Evolutionary conservation across 495 filamentous ascomycete species (phyloP).

Genomic region (Daldinia vernicosa): DNA sequence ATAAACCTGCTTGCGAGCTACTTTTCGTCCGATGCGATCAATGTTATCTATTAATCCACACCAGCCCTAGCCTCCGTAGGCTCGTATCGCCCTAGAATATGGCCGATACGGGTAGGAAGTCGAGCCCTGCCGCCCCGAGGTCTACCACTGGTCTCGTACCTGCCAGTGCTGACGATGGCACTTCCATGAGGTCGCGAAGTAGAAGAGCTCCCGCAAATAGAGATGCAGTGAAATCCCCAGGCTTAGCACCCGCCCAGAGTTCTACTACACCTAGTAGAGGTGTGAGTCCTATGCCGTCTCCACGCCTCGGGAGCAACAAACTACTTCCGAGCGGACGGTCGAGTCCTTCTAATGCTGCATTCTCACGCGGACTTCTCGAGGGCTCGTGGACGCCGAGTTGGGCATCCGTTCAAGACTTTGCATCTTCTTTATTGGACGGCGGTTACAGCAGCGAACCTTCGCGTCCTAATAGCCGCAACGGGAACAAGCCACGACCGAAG

Average conservation of each 20-base stretch:
- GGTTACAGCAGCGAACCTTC: slow-evolving; percentile 47
- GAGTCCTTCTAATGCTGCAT: slow-evolving; percentile 48
- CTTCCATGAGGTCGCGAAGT: slow-evolving; percentile 42
- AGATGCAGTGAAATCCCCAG: slow-evolving; percentile 19
- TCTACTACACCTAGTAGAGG: slow-evolving; percentile 47
- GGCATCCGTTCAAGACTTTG: slow-evolving; percentile 56
- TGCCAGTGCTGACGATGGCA: slow-evolving; percentile 36
- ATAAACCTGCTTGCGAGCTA: slow-evolving; percentile 4
- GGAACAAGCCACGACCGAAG: slow-evolving; percentile 40
- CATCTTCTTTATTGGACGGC: slow-evolving; percentile 53
- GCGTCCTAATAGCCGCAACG: slow-evolving; percentile 45
- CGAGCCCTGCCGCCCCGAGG: slow-evolving; percentile 32
- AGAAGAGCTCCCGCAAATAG: slow-evolving; percentile 26
- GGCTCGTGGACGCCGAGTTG: slow-evolving; percentile 58
- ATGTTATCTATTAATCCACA: slow-evolving; percentile 40
- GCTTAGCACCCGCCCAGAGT: slow-evolving; percentile 28
- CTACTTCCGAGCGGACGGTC: slow-evolving; percentile 42
- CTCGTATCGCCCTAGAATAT: slow-evolving; percentile 41
- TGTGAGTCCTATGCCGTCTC: slow-evolving; percentile 53
- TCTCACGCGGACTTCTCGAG: slow-evolving; percentile 50
- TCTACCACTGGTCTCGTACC: slow-evolving; percentile 43
- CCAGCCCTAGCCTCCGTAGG: slow-evolving; percentile 39
- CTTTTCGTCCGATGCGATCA: slow-evolving; percentile 30
- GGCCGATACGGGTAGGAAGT: slow-evolving; percentile 42
- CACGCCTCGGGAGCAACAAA: slow-evolving; percentile 48